phyloP scores from a whole-genome alignment of 495 filamentous ascomycete genomes.

The Lasiosphaeris hirsuta region DNA sequence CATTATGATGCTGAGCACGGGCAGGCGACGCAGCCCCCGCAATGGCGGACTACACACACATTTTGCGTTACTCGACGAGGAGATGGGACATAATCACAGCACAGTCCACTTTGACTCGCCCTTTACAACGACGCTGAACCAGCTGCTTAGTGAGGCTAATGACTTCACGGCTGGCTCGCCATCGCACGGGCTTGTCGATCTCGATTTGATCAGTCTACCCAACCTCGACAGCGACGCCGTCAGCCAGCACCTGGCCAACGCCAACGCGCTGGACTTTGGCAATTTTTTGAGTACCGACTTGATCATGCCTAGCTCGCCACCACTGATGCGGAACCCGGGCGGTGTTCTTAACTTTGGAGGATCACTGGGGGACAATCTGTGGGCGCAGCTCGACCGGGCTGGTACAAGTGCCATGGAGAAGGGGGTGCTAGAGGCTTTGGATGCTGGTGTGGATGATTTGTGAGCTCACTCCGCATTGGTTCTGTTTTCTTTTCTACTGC shows the following conservation, averaged over 20 bases:
- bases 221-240: constrained; percentile 39
- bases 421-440: background rate
- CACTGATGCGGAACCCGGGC: constrained; percentile 28
- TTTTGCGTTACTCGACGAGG: constrained; percentile 25
- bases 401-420: constrained; percentile 6
- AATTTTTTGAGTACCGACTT: constrained; percentile 49
- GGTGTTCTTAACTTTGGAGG: constrained; percentile 23
- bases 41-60: constrained; percentile 30
- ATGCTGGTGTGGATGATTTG: background rate
- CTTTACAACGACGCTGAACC: constrained; percentile 56
- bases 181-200: constrained; percentile 28
- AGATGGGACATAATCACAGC: constrained; percentile 1
- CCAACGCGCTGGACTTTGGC: constrained; percentile 36
- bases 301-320: constrained; percentile 53
- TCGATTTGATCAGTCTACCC: constrained; percentile 40
- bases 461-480: background rate
- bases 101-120: constrained; percentile 46
- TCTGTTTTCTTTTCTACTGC: background rate
- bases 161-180: constrained; percentile 40
- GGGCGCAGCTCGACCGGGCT: constrained; percentile 10
- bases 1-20: constrained; percentile 22
- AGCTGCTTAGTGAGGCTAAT: constrained; percentile 55
- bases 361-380: constrained; percentile 18
- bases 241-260: constrained; percentile 20
- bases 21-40: constrained; percentile 40